phyloP scores from a whole-genome alignment of 371 early-diverging fungal genomes.

The Circinella minor region DNA sequence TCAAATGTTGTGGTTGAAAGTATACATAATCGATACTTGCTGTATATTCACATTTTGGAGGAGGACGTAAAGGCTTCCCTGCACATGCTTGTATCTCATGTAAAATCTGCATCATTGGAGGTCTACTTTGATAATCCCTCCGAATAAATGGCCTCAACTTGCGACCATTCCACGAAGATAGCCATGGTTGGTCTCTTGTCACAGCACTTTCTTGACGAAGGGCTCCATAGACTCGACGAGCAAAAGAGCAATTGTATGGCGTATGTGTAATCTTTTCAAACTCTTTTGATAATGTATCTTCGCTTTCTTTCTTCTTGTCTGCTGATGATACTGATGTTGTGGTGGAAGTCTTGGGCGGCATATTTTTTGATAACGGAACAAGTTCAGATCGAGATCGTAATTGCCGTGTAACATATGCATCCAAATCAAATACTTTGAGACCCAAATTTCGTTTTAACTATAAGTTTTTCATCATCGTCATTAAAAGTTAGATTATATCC shows the following conservation, averaged over 20 bases:
- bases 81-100: conserved; percentile 45
- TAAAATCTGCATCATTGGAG: conserved; percentile 53
- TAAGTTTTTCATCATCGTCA: background rate
- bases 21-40: conserved; percentile 81
- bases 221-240: conserved; percentile 71
- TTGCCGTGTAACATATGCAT: conserved; percentile 48
- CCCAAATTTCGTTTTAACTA: conserved; percentile 66
- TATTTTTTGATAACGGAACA: conserved; percentile 38
- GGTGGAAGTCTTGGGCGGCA: too few relatives aligned
- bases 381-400: conserved; percentile 35
- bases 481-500: background rate
- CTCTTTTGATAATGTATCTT: background rate
- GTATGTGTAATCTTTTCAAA: conserved; percentile 48
- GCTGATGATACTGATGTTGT: background rate
- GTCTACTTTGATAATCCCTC: conserved; percentile 61
- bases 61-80: conserved; percentile 15
- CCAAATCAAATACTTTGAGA: conserved; percentile 67
- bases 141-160: conserved; percentile 73
- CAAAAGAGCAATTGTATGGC: conserved; percentile 73
- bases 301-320: background rate
- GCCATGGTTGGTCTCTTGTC: conserved; percentile 55
- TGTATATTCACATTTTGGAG: conserved; percentile 21
- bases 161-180: conserved; percentile 71
- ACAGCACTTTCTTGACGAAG: conserved; percentile 59
- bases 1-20: conserved; percentile 73